Evolutionary conservation across 805 yeast species (phyloP), one percentile per base, ranked within the genome.

Genomic region (Saccharomycopsis schoenii): DNA sequence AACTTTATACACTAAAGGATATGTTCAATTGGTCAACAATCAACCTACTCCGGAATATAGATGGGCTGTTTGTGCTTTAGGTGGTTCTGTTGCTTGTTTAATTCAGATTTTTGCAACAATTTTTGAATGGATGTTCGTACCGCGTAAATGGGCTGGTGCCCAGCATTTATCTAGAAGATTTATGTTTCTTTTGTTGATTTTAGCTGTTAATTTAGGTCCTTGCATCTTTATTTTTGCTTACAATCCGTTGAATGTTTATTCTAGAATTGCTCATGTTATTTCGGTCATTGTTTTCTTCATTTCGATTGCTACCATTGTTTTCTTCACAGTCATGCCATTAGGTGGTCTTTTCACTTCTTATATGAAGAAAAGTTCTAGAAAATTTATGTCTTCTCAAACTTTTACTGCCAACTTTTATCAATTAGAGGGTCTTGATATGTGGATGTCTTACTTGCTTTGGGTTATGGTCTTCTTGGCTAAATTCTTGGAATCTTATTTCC

Each of bases 81-180:
- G 93, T 76, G 99, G 99, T 80, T 75, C 88, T 58, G 79, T 93
- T 68, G 98, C 97, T 59, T 76, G 85, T 63, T 71, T 82, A 57
- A 83, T 94, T 69, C 97, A 94, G 76, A 80, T 94, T 63, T 67
- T 82, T 62, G 99, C 99, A 58, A 92, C 98, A 36, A 62, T 91
- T 42, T 83, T 88, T 70, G 99, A 94, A 76, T 93, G 97, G 97
- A 78, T 85, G 72, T 94, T 91, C 70, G 98, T 94, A 64, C 99
- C 99, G 67, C 86, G 98, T 76, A 83, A 86, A 68, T 94, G 98
- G 98, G 96, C 98, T 41, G 99, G 99, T 76, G 97, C 98, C 73
- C 98, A 93, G 77, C 97, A 89, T 73, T 82, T 94, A 71, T 77
- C 90, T 43, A 89, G 97, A 76, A 86, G 99, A 73, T 79, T 94